Conservation (phyloP, 805 yeast species). For the Yamadazyma akitaensis region DNA sequence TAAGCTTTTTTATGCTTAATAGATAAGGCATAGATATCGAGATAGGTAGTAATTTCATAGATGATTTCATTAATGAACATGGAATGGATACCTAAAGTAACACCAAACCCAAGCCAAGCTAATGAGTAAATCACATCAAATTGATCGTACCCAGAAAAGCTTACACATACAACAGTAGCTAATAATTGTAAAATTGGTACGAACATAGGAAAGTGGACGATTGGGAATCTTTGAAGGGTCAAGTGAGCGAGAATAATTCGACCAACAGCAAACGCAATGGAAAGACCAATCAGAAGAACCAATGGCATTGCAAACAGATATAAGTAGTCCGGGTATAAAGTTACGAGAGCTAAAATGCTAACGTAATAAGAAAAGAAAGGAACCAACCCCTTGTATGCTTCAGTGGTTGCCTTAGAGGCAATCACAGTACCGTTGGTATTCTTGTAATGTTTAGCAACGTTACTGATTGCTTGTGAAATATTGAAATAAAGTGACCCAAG, state of each 20-base stretch:
- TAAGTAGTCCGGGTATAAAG: constrained; percentile 52
- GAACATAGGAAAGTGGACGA: constrained; percentile 63
- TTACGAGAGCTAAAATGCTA: constrained; percentile 45
- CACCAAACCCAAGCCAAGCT: constrained; percentile 63
- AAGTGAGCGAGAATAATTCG: constrained; percentile 85
- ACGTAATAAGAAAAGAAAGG: constrained; percentile 64
- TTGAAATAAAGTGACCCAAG: constrained; percentile 58
- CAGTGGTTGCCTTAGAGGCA: constrained; percentile 36
- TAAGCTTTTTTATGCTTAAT: constrained; percentile 71
- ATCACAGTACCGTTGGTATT: constrained; percentile 19
- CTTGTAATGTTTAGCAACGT: constrained; percentile 50
- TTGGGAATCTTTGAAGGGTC: constrained; percentile 76
- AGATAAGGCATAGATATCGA: constrained; percentile 82
- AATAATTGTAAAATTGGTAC: constrained; percentile 55
- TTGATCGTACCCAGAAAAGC: constrained; percentile 36
- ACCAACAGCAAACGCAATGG: constrained; percentile 85
- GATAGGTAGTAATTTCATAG: constrained; percentile 70
- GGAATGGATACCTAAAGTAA: constrained; percentile 64
- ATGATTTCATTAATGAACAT: constrained; percentile 76
- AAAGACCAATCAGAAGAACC: constrained; percentile 65
- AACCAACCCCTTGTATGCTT: constrained; percentile 49
- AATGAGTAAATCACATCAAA: constrained; percentile 47
- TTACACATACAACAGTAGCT: constrained; percentile 31
- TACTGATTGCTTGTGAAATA: constrained; percentile 62
- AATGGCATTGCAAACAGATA: constrained; percentile 49